Percentiles rank a stretch among this genome's conserved stretches.
phyloP scores from a whole-genome alignment of 139 green algal genomes.

The Coccomyxa sp. region DNA sequence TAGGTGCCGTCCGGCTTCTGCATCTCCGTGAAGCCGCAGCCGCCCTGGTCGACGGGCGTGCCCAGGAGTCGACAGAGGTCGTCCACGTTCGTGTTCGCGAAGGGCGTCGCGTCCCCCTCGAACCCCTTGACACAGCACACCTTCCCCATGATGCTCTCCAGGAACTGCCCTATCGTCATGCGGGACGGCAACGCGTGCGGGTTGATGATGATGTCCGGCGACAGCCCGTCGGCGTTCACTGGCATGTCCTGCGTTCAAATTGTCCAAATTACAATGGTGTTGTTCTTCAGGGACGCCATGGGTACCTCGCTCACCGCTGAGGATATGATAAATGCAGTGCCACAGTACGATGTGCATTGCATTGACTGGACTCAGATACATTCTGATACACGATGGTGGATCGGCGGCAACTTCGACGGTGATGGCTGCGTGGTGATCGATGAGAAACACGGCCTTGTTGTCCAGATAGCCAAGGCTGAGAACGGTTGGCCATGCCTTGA shows the following conservation, averaged over 20 bases:
- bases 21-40: background rate
- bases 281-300: too few species aligned
- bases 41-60: background rate
- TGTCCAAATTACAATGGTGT: background rate
- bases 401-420: background rate
- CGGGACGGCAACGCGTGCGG: slow-evolving; percentile 27
- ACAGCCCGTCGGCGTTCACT: background rate
- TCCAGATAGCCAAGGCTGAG: background rate
- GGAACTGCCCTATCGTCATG: slow-evolving; percentile 24
- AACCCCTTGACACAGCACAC: background rate
- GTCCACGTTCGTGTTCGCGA: background rate
- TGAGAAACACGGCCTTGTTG: background rate
- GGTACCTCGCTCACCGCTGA: background rate
- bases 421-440: background rate
- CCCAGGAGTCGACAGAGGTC: slow-evolving; percentile 12
- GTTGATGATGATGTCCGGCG: slow-evolving; percentile 34
- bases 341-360: background rate
- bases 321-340: background rate
- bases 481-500: background rate
- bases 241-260: slow-evolving; percentile 22
- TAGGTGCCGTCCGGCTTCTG: background rate
- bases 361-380: background rate
- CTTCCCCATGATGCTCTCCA: slow-evolving; percentile 22
- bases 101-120: slow-evolving; percentile 1
- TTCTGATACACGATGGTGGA: background rate